Base-by-base conservation (phyloP, 176 grass and related monocot species). In the Pontederia crassipes region DNA sequence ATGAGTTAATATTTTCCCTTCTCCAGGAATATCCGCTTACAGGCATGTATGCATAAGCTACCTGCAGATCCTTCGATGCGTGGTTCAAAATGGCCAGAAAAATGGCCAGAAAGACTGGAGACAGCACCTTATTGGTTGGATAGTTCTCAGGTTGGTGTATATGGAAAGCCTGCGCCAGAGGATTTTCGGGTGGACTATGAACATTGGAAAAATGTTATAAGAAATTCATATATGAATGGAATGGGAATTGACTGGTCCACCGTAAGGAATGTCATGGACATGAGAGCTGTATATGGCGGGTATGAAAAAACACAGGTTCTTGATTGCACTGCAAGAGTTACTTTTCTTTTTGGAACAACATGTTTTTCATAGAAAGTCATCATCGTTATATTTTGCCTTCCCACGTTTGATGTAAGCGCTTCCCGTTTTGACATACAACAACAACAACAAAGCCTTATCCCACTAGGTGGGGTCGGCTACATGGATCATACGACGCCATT, bases 231-330 rank as follows among this genome's bases (percentile, higher is more conserved):
- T 78, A 65, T 98, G 53, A 47, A 77, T 40, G 88, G 94, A 61
- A 74, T 89, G 77, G 94, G 94, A 73, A 86, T 98, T 63, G 65
- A 92, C 45, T 98, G 94, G 94, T 81, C 78, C 53, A 35, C 55
- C 6, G 50, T 98, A 3, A 78, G 94, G 58, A 98, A 98, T 70
- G 84, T 79, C 54, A 98, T 98, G 94, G 94, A 98, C 79, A 98
- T 98, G 94, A 61, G 94, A 67, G 81, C 82, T 9, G 77, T 92
- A 27, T 98, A 98, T 53, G 94, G 94, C 3, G 94, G 94, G 90
- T 89, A 83, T 59, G 73, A 18, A n/a, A 45, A 45, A 45, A 45
- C 51, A 68, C 45, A 1, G 20, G 10, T 32, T 28, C 28, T 29
- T 4, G 9, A 20, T 48, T 64, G 0, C 17, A 45, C 4, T 32